Evolutionary conservation across 2,329 filamentous ascomycete genomes (phyloP).

Genomic region (Xylogone sp.): DNA sequence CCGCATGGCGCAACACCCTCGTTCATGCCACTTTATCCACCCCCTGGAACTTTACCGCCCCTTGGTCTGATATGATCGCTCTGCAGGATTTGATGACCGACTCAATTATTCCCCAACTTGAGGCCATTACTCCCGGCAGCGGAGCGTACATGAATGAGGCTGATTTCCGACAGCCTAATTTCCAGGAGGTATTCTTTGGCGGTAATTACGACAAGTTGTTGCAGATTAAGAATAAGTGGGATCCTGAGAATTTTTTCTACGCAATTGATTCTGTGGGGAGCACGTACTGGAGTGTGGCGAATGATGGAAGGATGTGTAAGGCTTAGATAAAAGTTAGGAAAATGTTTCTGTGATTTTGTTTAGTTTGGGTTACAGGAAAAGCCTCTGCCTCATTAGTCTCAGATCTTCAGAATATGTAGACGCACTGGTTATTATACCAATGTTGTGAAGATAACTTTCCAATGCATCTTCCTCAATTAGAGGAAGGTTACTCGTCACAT

Average conservation of each 20-base stretch:
- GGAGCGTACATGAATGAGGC: slow-evolving; percentile 50
- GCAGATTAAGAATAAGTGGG: slow-evolving; percentile 47
- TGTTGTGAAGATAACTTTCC: no score
- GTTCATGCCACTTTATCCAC: slow-evolving; percentile 28
- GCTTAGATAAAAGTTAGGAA: no score
- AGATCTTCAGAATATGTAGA: no score
- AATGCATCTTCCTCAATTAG: no score
- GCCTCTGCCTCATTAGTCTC: no score
- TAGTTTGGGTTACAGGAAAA: no score
- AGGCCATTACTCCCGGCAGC: slow-evolving; percentile 35
- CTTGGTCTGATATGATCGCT: slow-evolving; percentile 25
- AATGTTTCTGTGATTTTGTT: no score
- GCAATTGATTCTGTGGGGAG: slow-evolving; percentile 46
- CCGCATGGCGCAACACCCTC: slow-evolving; percentile 36
- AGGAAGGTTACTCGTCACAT: no score
- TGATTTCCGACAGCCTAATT: slow-evolving; percentile 40
- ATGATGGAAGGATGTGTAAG: slow-evolving; percentile 38
- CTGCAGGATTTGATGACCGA: slow-evolving; percentile 27
- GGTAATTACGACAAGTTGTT: slow-evolving; percentile 38
- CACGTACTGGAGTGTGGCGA: slow-evolving; percentile 42
- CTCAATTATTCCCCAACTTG: slow-evolving; percentile 27
- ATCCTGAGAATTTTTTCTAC: slow-evolving; percentile 42
- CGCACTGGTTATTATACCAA: no score
- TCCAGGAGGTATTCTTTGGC: slow-evolving; percentile 42
- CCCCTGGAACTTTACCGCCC: slow-evolving; percentile 29